A percentile compares a stretch with the other conserved stretches of the same genome.
These are phyloP conservation scores for Cladosporium velox DNA, from an alignment of 2,329 filamentous ascomycete species.

Conservation along the genomic window DNA sequence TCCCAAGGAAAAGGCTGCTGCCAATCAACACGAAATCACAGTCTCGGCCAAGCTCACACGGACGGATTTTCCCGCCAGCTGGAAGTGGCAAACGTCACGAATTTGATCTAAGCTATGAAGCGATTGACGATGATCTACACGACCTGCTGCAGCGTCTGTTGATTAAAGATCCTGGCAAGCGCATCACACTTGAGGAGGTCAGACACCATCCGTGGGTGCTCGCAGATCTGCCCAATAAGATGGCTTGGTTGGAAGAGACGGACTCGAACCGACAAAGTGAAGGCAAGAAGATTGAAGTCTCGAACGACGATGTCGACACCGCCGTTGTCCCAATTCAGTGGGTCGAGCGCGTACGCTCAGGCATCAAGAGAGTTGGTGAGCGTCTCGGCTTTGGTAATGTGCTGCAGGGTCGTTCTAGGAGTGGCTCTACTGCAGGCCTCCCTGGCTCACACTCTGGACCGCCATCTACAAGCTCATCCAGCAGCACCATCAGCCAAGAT, in stretches of 20 bases:
- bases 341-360: constrained; percentile 79
- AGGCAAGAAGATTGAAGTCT: constrained; percentile 86
- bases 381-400: constrained; percentile 42
- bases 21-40: constrained; percentile 58
- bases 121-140: constrained; percentile 75
- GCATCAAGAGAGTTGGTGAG: constrained; percentile 61
- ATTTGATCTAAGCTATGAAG: constrained; percentile 79
- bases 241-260: constrained; percentile 89
- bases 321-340: constrained; percentile 89
- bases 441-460: constrained; percentile 51
- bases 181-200: constrained; percentile 87
- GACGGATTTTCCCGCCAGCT: constrained; percentile 46
- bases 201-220: constrained; percentile 94
- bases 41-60: constrained; percentile 49
- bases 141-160: constrained; percentile 80
- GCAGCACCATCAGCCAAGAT: constrained; percentile 57
- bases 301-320: constrained; percentile 82
- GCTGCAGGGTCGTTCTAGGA: constrained; percentile 48
- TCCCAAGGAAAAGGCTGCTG: constrained; percentile 78
- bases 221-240: constrained; percentile 71
- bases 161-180: constrained; percentile 82
- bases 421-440: constrained; percentile 43
- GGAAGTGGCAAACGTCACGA: constrained; percentile 71
- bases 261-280: constrained; percentile 77
- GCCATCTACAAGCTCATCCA: constrained; percentile 56